These are phyloP conservation scores for Triglochin maritima DNA, from an alignment of 106 monocot genomes.

Conservation along the genomic window DNA sequence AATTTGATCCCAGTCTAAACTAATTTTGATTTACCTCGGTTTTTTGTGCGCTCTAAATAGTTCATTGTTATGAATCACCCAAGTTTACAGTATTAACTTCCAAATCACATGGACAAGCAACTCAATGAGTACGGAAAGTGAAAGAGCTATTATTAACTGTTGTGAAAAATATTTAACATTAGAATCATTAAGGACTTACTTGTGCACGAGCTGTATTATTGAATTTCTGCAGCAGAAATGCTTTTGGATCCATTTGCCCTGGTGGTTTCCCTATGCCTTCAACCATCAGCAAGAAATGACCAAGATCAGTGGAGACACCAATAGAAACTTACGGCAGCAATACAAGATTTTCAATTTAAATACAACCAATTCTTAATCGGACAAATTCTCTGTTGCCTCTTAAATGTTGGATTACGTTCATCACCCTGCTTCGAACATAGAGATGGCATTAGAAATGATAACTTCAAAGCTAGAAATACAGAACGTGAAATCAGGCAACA, in stretches of 20 bases:
- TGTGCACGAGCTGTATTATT: slow-evolving; percentile 57
- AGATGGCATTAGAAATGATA: neutral
- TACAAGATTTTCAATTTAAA: neutral
- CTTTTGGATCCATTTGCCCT: slow-evolving; percentile 99
- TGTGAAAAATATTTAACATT: too few relatives aligned
- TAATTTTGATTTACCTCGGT: too few relatives aligned
- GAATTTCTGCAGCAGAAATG: slow-evolving; percentile 83
- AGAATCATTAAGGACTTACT: slow-evolving; percentile 26
- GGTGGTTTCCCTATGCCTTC: slow-evolving; percentile 91
- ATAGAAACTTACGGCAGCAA: neutral
- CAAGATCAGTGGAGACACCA: too few relatives aligned
- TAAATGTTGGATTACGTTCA: slow-evolving; percentile 87
- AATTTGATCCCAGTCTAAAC: too few relatives aligned
- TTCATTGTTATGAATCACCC: too few relatives aligned
- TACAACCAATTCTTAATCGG: slow-evolving; percentile 75
- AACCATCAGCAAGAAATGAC: slow-evolving; percentile 10
- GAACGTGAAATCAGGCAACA: neutral
- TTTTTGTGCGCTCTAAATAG: too few relatives aligned
- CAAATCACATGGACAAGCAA: neutral
- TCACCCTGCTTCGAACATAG: slow-evolving; percentile 37
- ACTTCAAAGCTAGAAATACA: neutral
- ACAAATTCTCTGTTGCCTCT: slow-evolving; percentile 85
- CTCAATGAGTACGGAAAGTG: too few relatives aligned
- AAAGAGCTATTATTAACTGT: too few relatives aligned
- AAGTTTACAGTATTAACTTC: too few relatives aligned